These are phyloP conservation scores for Aspergillus tanneri DNA, from an alignment of 2,329 filamentous ascomycete genomes.

Conservation along the genomic window DNA sequence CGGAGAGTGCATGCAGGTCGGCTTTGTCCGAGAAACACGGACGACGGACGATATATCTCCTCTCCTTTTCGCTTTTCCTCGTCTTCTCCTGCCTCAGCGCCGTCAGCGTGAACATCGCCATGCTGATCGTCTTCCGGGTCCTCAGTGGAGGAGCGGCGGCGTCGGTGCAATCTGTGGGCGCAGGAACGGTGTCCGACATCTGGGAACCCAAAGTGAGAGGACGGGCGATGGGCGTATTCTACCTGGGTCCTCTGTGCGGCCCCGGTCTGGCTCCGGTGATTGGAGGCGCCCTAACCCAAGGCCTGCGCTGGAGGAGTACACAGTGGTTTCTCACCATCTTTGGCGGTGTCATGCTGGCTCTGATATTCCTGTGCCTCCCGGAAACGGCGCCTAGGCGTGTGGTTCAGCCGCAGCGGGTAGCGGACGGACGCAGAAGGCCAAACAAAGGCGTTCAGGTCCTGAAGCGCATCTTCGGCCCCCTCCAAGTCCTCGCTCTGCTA, in stretches of 20 bases:
- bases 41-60: neutral
- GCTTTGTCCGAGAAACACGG: neutral
- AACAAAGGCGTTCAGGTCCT: too few species aligned
- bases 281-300: neutral
- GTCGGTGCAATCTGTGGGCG: neutral
- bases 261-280: neutral
- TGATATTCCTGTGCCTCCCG: neutral
- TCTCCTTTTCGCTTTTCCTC: neutral
- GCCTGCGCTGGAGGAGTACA: neutral
- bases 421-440: neutral
- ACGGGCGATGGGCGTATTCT: neutral
- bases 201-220: neutral
- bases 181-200: neutral
- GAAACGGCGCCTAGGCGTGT: neutral
- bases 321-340: neutral
- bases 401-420: neutral
- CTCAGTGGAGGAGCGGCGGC: neutral
- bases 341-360: neutral
- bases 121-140: neutral
- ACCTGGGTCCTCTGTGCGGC: neutral
- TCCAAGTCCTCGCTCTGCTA: neutral
- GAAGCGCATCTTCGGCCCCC: neutral
- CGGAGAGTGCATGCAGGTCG: too few species aligned
- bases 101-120: neutral
- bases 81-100: neutral